Evolutionary conservation across 352 stramenopile genomes (phyloP), one percentile per base, ranked within the genome.

Genomic region (Phytophthora niederhauseri): DNA sequence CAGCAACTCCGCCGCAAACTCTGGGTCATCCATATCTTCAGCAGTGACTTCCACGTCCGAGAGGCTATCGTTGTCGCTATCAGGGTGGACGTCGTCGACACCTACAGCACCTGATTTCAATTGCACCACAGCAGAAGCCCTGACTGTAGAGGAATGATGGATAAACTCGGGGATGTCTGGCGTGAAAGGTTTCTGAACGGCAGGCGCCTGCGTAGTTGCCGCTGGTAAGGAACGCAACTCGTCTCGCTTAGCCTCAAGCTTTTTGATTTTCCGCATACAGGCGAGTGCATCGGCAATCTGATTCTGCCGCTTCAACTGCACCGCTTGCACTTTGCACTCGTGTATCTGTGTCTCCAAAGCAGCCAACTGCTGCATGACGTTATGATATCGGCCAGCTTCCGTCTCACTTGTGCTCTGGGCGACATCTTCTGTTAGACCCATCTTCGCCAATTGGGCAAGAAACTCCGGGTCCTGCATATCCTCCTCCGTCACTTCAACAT

Each of bases 391-490:
- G 11, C n/a, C 15, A 48, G 26, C 19, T 49, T 34, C 45, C 12
- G 5, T 17, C 48, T 28, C 36, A 48, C 6, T 43, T 36, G 19
- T 41, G 4, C 38, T 6, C 4, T 45, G 36, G 3, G 41, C 43
- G 15, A 30, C n/a, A 53, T 78, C 30, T 2, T 69, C 59, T 7
- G 64, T 65, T 34, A 89, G 64, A 9, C 85, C 82, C 56, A 93
- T 74, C 15, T 59, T 62, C 15, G 73, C 75, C 12, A 95, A 62
- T 62, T 93, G 81, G 17, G 85, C 73, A 28, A 92, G 66, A 67
- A 82, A 92, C 31, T 86, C 82, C 2, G 87, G 87, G 46, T 95
- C 74, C 28, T 82, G 51, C 84, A 95, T 90, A 46, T 95, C 87
- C 41, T 91, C 84, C 17, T 93, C 87, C 17, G 87, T 93, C 34